phyloP scores from a whole-genome alignment of 2,329 filamentous ascomycete genomes.

The Epichloe gansuensis region DNA sequence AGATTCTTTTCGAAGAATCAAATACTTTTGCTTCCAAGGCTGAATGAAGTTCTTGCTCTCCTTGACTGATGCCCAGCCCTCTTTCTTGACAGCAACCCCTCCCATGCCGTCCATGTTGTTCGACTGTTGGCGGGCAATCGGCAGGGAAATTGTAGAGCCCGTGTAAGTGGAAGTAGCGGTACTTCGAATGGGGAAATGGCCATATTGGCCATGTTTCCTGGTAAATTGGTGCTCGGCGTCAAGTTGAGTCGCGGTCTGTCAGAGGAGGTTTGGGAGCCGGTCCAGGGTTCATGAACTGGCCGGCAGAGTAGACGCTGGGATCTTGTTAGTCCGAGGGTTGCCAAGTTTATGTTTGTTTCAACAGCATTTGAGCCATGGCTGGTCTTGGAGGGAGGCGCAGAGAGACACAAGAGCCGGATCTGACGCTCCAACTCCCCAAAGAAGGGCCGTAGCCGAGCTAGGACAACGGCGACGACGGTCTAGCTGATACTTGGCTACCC shows the following conservation, averaged over 20 bases:
- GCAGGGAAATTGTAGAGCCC: conserved; percentile 60
- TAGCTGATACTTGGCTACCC: neutral
- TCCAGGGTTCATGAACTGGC: conserved; percentile 90
- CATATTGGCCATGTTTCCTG: conserved; percentile 70
- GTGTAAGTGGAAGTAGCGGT: conserved; percentile 56
- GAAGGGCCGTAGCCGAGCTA: neutral
- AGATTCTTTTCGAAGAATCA: conserved; percentile 84
- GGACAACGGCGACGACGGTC: neutral
- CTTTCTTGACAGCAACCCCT: conserved; percentile 64
- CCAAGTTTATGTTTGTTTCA: neutral
- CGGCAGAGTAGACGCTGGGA: conserved; percentile 43
- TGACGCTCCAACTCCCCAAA: neutral
- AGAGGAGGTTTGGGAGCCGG: conserved; percentile 78
- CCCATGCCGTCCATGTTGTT: conserved; percentile 51
- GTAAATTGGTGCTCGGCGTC: conserved; percentile 62
- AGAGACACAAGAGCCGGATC: neutral
- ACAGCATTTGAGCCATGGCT: neutral
- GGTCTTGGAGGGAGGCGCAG: neutral
- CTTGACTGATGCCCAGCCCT: conserved; percentile 77
- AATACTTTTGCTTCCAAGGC: conserved; percentile 79
- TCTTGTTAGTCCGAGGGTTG: conserved; percentile 4
- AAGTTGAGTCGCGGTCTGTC: conserved; percentile 73
- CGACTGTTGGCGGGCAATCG: conserved; percentile 51
- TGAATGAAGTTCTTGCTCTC: conserved; percentile 80
- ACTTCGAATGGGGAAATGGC: conserved; percentile 57